A percentile compares a stretch with the other conserved stretches of the same genome.
These are phyloP conservation scores for Metarhizium brunneum DNA, from an alignment of 2,329 filamentous ascomycete species.

Conservation along the genomic window DNA sequence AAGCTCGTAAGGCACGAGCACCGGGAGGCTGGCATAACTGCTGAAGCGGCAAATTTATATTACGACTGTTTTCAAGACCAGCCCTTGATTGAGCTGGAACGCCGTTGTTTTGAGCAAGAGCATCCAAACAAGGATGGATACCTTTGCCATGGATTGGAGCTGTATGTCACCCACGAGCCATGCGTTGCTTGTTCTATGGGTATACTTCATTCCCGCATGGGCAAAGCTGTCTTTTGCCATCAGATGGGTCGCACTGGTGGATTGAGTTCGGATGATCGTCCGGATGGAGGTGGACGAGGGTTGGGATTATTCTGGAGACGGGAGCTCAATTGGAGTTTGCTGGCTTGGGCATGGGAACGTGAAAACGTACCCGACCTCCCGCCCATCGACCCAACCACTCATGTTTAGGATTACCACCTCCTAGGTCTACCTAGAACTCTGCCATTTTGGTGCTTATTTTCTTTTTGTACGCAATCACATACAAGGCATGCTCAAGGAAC, in stretches of 20 bases:
- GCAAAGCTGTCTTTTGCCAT: slow-evolving; percentile 69
- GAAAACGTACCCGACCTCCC: slow-evolving; percentile 28
- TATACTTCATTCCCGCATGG: slow-evolving; percentile 86
- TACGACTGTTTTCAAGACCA: slow-evolving; percentile 59
- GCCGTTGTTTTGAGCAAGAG: slow-evolving; percentile 50
- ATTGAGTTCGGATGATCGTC: slow-evolving; percentile 65
- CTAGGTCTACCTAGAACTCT: slow-evolving; percentile 26
- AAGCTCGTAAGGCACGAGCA: slow-evolving; percentile 51
- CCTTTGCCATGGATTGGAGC: slow-evolving; percentile 84
- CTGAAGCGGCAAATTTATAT: slow-evolving; percentile 32
- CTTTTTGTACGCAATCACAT: background rate
- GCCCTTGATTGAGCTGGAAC: slow-evolving; percentile 60
- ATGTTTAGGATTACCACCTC: slow-evolving; percentile 39
- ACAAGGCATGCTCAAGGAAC: background rate
- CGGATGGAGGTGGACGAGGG: slow-evolving; percentile 47
- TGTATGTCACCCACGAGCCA: slow-evolving; percentile 92
- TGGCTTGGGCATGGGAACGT: slow-evolving; percentile 68
- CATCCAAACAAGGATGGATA: slow-evolving; percentile 71
- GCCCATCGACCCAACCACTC: slow-evolving; percentile 37
- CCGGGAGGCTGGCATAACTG: slow-evolving; percentile 24
- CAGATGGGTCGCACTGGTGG: slow-evolving; percentile 77
- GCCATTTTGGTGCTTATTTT: slow-evolving; percentile 7
- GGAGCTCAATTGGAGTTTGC: slow-evolving; percentile 78
- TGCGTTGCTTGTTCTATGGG: slow-evolving; percentile 98
- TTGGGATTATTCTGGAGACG: slow-evolving; percentile 62